Conservation (phyloP, 2,329 filamentous ascomycete genomes). For the Colletotrichum falcatum region DNA sequence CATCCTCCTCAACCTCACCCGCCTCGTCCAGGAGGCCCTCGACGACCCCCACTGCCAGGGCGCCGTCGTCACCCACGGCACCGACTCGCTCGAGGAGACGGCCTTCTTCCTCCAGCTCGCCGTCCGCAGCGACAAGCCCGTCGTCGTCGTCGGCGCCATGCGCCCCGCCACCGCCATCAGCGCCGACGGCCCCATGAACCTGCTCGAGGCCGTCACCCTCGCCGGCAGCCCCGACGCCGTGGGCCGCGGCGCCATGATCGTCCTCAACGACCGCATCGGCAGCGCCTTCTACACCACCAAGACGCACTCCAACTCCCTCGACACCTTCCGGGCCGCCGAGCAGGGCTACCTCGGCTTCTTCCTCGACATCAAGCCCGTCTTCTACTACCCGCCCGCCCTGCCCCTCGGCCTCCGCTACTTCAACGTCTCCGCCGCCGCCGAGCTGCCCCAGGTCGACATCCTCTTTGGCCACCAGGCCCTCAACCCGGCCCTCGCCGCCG, state of each 20-base stretch:
- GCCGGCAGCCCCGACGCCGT: constrained; percentile 59
- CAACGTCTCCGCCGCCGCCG: constrained; percentile 50
- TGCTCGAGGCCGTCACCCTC: constrained; percentile 69
- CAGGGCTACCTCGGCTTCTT: constrained; percentile 69
- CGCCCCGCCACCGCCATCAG: constrained; percentile 71
- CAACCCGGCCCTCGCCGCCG: constrained; percentile 59
- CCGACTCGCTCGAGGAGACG: constrained; percentile 73
- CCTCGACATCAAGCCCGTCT: constrained; percentile 68
- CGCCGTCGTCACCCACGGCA: constrained; percentile 73
- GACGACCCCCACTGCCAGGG: constrained; percentile 57
- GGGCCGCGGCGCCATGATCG: constrained; percentile 68
- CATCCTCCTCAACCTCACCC: constrained; percentile 61
- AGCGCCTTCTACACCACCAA: constrained; percentile 70
- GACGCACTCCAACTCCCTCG: constrained; percentile 71
- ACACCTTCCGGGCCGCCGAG: constrained; percentile 71
- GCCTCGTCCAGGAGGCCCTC: constrained; percentile 62
- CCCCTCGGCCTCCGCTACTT: constrained; percentile 61
- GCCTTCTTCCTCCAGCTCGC: constrained; percentile 73
- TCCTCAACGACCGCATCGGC: constrained; percentile 63
- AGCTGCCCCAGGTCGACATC: constrained; percentile 67
- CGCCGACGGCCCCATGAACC: constrained; percentile 72
- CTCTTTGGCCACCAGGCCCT: constrained; percentile 68
- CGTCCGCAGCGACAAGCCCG: constrained; percentile 67
- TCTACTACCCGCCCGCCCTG: constrained; percentile 66
- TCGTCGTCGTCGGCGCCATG: constrained; percentile 73